Evolutionary conservation across 257 asterid species (phyloP), one percentile per base, ranked within the genome.

Genomic region (Nicotiana tabacum): DNA sequence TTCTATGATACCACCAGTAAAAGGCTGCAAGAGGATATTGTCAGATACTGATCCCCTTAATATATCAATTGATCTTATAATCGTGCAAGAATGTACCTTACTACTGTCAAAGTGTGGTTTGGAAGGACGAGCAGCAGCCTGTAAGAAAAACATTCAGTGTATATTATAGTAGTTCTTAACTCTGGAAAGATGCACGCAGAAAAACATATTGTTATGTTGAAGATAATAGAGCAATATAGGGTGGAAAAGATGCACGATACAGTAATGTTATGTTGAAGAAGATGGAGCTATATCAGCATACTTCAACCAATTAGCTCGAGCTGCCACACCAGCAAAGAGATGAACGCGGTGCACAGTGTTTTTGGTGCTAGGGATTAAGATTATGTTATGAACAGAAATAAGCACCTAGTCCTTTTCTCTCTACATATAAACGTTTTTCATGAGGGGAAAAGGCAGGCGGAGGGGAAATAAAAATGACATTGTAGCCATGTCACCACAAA

Each of bases 1-100:
- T 88, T 95, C 98, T 4, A 95, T 87, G 43, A 93, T 92, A 10
- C 94, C 84, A 77, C 96, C 94, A 35, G 92, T 92, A 84, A 94
- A 89, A 43, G 94, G 94, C 98, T 94, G 90, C 35, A 60, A 43
- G 35, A 81, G 4, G 67, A 58, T 56, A 76, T 48, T 55, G 32
- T 82, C 35, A 48, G 67, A 66, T 18, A 81, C 2, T 4, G 11
- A 66, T 21, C 46, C 43, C 46, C 43, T 61, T 21, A 79, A 65
- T 46, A 61, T 24, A 61, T 61, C 82, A 35, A 3, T 15, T 8
- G 43, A 48, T 37, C 35, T 62, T 37, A 80, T 0, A 77, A 62
- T 48, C 1, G 8, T 10, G 79, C 27, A 48, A 0, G 56, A 39
- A 72, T 81, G 0, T 85, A 67, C 89, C 88, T 85, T 85, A 55